Conservation (phyloP, 192 early-diverging fungal species). For the Gaertneriomyces sp. region DNA sequence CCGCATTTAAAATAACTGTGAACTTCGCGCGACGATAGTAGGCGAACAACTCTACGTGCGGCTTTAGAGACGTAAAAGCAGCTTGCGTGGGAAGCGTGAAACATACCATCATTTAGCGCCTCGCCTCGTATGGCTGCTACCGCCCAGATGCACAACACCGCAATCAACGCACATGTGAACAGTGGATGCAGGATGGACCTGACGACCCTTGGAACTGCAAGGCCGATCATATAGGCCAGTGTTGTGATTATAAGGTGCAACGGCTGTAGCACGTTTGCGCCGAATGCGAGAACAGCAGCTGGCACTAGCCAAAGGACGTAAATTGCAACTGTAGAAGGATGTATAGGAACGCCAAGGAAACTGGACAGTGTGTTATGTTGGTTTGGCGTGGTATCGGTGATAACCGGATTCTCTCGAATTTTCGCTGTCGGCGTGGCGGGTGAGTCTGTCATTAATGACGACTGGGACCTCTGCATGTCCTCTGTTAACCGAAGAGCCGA, state of each 20-base stretch:
- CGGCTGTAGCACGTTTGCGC: conserved; percentile 11
- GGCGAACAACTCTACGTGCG: not conserved
- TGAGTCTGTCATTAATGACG: too few species aligned
- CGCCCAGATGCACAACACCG: conserved; percentile 11
- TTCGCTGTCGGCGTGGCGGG: too few species aligned
- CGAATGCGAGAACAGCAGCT: conserved; percentile 8
- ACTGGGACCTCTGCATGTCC: too few species aligned
- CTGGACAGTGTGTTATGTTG: not conserved
- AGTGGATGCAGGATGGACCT: conserved; percentile 17
- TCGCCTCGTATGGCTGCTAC: conserved; percentile 9
- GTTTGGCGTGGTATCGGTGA: too few species aligned
- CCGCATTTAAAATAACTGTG: not conserved
- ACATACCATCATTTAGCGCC: conserved; percentile 3
- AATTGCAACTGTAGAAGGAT: conserved; percentile 9
- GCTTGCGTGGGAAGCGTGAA: not conserved
- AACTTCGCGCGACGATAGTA: not conserved
- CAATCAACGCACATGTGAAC: conserved; percentile 7
- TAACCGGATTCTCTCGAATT: too few species aligned
- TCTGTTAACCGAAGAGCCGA: too few species aligned
- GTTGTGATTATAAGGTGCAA: conserved; percentile 12
- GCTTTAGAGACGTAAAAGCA: too few species aligned
- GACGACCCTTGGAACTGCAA: conserved; percentile 6
- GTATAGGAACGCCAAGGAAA: conserved; percentile 12
- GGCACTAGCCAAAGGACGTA: not conserved
- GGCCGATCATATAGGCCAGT: conserved; percentile 2